phyloP scores from a whole-genome alignment of 768 basidiomycete genomes.

The Mycena alexandri region DNA sequence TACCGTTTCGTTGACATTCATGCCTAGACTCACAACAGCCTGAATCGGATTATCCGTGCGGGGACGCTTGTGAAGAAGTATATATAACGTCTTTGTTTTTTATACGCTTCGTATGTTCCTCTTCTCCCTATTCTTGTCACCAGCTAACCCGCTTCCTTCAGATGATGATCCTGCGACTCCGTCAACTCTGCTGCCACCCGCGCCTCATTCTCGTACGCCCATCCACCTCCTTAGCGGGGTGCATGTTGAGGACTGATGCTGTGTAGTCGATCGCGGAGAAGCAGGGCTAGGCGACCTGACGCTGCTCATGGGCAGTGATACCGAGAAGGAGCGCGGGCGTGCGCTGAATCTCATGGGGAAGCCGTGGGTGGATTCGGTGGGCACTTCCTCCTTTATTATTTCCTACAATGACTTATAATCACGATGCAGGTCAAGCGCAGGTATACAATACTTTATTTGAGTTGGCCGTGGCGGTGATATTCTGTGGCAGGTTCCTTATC shows the following conservation, averaged over 20 bases:
- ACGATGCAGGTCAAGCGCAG: conserved; percentile 55
- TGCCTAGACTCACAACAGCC: conserved; percentile 33
- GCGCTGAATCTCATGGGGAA: conserved; percentile 63
- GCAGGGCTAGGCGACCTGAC: conserved; percentile 64
- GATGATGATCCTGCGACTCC: conserved; percentile 81
- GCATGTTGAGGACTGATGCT: neutral
- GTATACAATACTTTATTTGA: neutral
- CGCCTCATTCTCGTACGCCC: conserved; percentile 69
- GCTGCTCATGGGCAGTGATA: conserved; percentile 58
- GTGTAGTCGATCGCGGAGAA: conserved; percentile 53
- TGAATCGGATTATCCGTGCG: conserved; percentile 72
- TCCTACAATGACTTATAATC: neutral
- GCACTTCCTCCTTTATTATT: conserved; percentile 5
- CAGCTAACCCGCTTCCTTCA: conserved; percentile 39
- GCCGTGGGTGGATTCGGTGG: conserved; percentile 56
- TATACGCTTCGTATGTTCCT: conserved; percentile 48
- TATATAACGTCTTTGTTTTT: too few species aligned
- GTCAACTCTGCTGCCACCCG: conserved; percentile 82
- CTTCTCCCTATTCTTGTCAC: neutral
- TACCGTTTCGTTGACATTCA: neutral
- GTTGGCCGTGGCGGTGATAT: too few species aligned
- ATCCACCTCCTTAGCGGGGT: conserved; percentile 37
- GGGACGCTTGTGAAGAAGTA: conserved; percentile 76
- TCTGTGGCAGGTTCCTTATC: conserved; percentile 55
- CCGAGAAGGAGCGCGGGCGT: conserved; percentile 69